phyloP scores from a whole-genome alignment of 2,329 filamentous ascomycete species.

The Pseudogymnoascus verrucosus region DNA sequence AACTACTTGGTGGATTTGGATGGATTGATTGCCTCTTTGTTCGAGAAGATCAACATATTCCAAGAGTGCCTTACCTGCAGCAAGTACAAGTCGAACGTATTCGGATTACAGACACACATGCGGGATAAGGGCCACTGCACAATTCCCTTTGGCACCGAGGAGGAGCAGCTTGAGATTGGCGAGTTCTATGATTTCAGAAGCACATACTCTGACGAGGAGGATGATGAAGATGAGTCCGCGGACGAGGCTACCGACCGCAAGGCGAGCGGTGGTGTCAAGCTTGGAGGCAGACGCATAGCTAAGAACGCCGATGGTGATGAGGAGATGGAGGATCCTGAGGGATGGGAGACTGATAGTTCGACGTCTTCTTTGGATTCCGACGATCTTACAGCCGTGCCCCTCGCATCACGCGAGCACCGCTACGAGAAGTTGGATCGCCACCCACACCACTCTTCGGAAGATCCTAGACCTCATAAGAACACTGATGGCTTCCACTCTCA shows the following conservation, averaged over 20 bases:
- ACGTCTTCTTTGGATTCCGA: constrained; percentile 82
- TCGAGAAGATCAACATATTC: constrained; percentile 69
- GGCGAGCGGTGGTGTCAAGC: constrained; percentile 55
- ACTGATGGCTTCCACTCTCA: constrained; percentile 75
- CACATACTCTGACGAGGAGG: constrained; percentile 79
- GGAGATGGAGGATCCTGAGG: constrained; percentile 56
- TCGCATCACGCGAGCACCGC: constrained; percentile 62
- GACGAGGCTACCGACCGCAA: constrained; percentile 42
- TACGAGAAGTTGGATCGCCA: constrained; percentile 66
- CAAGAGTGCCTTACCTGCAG: constrained; percentile 85
- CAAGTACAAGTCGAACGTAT: constrained; percentile 68
- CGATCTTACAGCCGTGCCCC: constrained; percentile 71
- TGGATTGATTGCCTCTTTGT: constrained; percentile 69
- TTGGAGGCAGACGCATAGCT: constrained; percentile 51
- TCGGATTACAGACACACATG: constrained; percentile 92
- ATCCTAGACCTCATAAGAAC: constrained; percentile 65
- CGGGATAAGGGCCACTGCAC: constrained; percentile 94
- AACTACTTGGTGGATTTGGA: constrained; percentile 75
- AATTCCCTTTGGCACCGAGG: constrained; percentile 83
- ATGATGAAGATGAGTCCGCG: constrained; percentile 52
- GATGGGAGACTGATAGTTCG: constrained; percentile 93
- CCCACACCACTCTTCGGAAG: constrained; percentile 65
- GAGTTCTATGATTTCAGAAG: constrained; percentile 96
- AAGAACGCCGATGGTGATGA: constrained; percentile 48
- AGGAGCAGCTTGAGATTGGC: constrained; percentile 87